Percentiles rank a stretch among this genome's conserved stretches.
Evolutionary conservation across 2,329 filamentous ascomycete genomes (phyloP).

Genomic region (Aspergillus fructus): DNA sequence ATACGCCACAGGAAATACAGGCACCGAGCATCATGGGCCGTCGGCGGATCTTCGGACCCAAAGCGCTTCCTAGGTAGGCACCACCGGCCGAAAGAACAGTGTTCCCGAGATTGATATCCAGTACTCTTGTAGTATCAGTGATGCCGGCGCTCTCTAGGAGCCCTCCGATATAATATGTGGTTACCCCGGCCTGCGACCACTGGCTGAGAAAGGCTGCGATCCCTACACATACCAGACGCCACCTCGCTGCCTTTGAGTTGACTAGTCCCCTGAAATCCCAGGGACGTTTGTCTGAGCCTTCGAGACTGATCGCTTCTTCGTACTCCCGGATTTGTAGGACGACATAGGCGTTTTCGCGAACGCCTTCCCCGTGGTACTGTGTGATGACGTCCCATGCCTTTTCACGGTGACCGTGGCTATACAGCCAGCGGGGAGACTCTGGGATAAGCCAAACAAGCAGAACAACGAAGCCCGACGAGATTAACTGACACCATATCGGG

Average conservation of each 20-base stretch:
- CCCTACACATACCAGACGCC: neutral
- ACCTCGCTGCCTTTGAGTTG: neutral
- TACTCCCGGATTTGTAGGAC: constrained; percentile 34
- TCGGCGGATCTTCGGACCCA: neutral
- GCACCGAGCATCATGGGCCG: neutral
- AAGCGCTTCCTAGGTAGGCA: neutral
- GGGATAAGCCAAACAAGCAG: constrained; percentile 54
- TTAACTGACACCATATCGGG: constrained; percentile 56
- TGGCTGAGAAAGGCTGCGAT: neutral
- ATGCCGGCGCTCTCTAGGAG: neutral
- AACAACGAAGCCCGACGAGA: constrained; percentile 49
- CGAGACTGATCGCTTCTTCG: constrained; percentile 29
- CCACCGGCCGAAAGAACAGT: neutral
- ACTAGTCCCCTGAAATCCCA: neutral
- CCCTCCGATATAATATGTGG: neutral
- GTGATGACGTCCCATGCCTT: constrained; percentile 57
- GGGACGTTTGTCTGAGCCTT: constrained; percentile 19
- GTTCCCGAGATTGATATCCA: neutral
- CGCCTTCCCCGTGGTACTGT: constrained; percentile 57
- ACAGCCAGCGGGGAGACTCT: constrained; percentile 63
- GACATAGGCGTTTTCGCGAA: constrained; percentile 31
- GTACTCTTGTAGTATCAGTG: neutral
- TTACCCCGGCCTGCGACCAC: neutral
- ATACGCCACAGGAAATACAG: neutral
- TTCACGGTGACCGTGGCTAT: constrained; percentile 58